phyloP scores from a whole-genome alignment of 2,329 filamentous ascomycete genomes.

The Ustulina deusta region DNA sequence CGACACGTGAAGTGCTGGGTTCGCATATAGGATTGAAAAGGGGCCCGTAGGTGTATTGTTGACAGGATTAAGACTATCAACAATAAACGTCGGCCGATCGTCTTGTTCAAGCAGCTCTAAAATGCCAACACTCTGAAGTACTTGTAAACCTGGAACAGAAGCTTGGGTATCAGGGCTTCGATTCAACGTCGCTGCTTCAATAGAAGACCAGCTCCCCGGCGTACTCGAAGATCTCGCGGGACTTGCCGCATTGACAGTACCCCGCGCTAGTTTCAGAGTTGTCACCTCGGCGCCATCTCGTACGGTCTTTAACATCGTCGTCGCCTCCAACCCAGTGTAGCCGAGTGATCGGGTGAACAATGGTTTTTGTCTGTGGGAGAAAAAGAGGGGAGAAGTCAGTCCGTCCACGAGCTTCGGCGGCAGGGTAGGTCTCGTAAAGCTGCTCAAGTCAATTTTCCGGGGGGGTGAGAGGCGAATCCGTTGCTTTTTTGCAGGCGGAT shows the following conservation, averaged over 20 bases:
- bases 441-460: slow-evolving; percentile 58
- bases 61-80: slow-evolving; percentile 72
- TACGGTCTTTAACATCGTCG: slow-evolving; percentile 62
- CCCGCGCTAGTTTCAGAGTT: slow-evolving; percentile 67
- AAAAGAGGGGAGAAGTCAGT: slow-evolving; percentile 65
- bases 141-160: slow-evolving; percentile 62
- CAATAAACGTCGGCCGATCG: slow-evolving; percentile 79
- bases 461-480: slow-evolving; percentile 61
- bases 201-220: slow-evolving; percentile 65
- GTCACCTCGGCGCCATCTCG: slow-evolving; percentile 64
- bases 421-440: slow-evolving; percentile 46
- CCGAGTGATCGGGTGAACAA: slow-evolving; percentile 55
- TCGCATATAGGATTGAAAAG: slow-evolving; percentile 75
- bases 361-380: slow-evolving; percentile 59
- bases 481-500: slow-evolving; percentile 58
- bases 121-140: slow-evolving; percentile 74
- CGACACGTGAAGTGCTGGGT: slow-evolving; percentile 72
- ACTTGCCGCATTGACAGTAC: slow-evolving; percentile 62
- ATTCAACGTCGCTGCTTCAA: slow-evolving; percentile 64
- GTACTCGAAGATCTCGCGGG: slow-evolving; percentile 63
- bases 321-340: slow-evolving; percentile 56
- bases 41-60: slow-evolving; percentile 63
- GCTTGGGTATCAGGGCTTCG: slow-evolving; percentile 64
- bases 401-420: slow-evolving; percentile 52
- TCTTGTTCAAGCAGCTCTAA: slow-evolving; percentile 82